phyloP scores from a whole-genome alignment of 805 yeast genomes.

The Metschnikowia colocasiae region DNA sequence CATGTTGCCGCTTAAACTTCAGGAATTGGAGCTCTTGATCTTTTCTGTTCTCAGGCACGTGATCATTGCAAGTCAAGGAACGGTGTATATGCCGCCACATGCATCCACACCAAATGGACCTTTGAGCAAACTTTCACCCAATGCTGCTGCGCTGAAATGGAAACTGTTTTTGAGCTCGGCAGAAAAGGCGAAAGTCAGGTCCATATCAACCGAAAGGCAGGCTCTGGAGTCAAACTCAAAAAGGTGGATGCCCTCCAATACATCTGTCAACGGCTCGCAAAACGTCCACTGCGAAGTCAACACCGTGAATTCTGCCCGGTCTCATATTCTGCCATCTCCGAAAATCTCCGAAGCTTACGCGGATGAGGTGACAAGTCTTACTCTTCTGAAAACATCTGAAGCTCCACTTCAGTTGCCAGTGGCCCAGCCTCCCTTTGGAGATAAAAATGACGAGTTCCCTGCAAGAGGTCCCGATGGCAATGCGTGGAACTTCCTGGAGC shows the following conservation, averaged over 20 bases:
- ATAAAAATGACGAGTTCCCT: background rate
- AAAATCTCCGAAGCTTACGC: constrained; percentile 4
- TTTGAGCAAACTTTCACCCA: background rate
- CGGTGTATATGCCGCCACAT: background rate
- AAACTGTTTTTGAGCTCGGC: background rate
- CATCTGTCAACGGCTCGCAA: background rate
- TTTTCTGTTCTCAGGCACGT: background rate
- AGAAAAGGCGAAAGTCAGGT: background rate
- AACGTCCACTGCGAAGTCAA: constrained; percentile 1
- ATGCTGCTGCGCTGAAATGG: background rate
- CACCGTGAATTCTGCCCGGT: background rate
- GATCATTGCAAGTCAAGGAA: background rate
- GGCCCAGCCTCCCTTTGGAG: background rate
- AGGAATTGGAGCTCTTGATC: constrained; percentile 1
- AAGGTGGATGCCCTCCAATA: constrained; percentile 1
- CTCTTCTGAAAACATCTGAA: background rate
- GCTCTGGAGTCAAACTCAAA: background rate
- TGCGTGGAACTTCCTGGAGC: constrained; percentile 9
- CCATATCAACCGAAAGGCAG: background rate
- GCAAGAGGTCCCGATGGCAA: background rate
- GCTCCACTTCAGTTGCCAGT: background rate
- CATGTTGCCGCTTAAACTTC: constrained; percentile 4
- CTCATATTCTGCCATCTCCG: constrained; percentile 4
- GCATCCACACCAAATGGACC: background rate
- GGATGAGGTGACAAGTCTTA: background rate